Evolutionary conservation across 1,139 yeast species (phyloP), one percentile per base, ranked within the genome.

Genomic region (Taiozyma sp.): DNA sequence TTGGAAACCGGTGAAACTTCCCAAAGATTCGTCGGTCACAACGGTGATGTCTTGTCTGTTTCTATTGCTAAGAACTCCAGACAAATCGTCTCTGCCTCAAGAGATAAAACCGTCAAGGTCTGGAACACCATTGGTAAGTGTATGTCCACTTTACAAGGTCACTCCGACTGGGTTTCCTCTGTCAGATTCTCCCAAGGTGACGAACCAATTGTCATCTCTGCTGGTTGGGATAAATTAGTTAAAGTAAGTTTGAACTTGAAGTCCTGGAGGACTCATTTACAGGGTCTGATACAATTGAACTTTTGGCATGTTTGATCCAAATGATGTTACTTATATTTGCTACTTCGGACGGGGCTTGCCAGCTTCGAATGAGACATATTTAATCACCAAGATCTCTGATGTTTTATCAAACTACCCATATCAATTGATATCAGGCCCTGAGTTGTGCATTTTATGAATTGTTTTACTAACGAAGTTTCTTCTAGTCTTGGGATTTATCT

Each of bases 81-180:
- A 82, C 96, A 90, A 80, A 89, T 93, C 71, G 97, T 91, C 64
- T 91, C 99, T 75, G 96, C 97, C 76, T 91, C 98, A 67, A 91
- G 99, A 80, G 99, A 93, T 79, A 88, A 89, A 84, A 88, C 98
- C 76, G 91, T 93, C 78, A 91, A 89, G 84, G 91, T 93, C 79
- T 93, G 99, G 99, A 91, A 95, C 87, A 89, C 96, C 79, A 81
- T 90, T 72, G 99, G 99, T 83, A 90, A 88, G 75, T 90, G 97
- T 84, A 85, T 88, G 83, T 85, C 87, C 79, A 89, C 97, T 70
- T 85, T 91, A 77, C 68, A 70, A 63, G 95, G 96, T 68, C 99
- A 93, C 95, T 72, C 83, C 73, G 99, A 93, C 89, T 93, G 99
- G 99, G 97, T 91, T 69, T 88, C 97, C 62, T 83, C 96, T 68